Percentiles rank a stretch among this genome's conserved stretches.
phyloP scores from a whole-genome alignment of 768 basidiomycete genomes.

The Mycena belliarum region DNA sequence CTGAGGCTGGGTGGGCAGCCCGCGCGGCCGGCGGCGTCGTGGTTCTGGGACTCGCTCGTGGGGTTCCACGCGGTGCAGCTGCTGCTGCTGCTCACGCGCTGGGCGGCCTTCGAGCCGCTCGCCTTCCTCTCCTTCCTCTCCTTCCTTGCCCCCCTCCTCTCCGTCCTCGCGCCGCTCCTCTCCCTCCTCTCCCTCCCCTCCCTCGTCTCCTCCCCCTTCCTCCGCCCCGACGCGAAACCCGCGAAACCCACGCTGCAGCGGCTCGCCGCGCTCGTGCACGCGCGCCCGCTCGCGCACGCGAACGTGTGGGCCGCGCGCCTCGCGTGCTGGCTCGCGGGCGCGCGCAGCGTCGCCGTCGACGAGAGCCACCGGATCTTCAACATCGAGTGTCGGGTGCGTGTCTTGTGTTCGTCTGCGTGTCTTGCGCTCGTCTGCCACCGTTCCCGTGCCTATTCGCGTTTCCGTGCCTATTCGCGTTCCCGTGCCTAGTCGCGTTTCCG shows the following conservation, averaged over 20 bases:
- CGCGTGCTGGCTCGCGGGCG: constrained; percentile 65
- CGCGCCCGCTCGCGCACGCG: neutral
- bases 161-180: neutral
- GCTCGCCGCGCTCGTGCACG: neutral
- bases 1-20: no score
- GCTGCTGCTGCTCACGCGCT: constrained; percentile 73
- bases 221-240: neutral
- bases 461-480: no score
- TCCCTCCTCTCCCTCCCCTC: neutral
- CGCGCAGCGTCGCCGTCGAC: constrained; percentile 55
- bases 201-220: neutral
- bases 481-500: no score
- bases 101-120: neutral
- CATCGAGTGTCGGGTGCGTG: constrained; percentile 86
- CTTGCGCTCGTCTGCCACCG: no score
- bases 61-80: constrained; percentile 84
- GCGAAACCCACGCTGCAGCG: neutral
- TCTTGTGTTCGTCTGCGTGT: no score
- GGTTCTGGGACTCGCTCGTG: constrained; percentile 72
- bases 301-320: constrained; percentile 66
- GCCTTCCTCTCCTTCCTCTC: neutral
- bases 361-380: constrained; percentile 87
- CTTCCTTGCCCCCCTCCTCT: no score
- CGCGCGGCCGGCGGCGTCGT: constrained; percentile 44
- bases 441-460: no score